Evolutionary conservation across 1,139 yeast species (phyloP).

Genomic region (Taphrina betulina): DNA sequence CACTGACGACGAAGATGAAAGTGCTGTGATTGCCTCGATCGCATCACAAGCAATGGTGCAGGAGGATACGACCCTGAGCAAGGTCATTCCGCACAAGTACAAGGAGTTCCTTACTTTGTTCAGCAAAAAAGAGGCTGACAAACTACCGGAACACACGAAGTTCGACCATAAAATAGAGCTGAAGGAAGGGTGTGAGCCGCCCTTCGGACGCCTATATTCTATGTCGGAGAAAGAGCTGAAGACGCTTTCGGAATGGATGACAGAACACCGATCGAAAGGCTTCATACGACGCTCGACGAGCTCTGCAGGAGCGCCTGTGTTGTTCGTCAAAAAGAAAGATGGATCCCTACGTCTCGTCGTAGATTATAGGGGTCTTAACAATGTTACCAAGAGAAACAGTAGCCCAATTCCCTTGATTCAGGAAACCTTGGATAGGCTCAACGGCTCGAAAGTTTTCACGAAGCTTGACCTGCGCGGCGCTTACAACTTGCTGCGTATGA

Average conservation of each 20-base stretch:
- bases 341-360: conserved; percentile 38
- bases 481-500: conserved; percentile 40
- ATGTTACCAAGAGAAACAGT: conserved; percentile 39
- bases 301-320: conserved; percentile 15
- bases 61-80: background rate
- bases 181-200: background rate
- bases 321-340: conserved; percentile 37
- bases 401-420: conserved; percentile 41
- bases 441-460: conserved; percentile 33
- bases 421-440: conserved; percentile 29
- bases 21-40: background rate
- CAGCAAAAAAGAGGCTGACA: background rate
- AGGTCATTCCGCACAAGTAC: background rate
- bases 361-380: conserved; percentile 41
- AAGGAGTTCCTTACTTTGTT: background rate
- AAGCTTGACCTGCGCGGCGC: conserved; percentile 39
- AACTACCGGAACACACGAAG: background rate
- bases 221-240: background rate
- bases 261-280: background rate
- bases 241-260: background rate
- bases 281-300: conserved; percentile 19
- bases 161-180: background rate
- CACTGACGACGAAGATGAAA: too few relatives aligned
- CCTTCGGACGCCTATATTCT: background rate
- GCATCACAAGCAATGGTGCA: background rate